phyloP scores from a whole-genome alignment of 164 flowering plant genomes.

The Nymphaea thermarum region DNA sequence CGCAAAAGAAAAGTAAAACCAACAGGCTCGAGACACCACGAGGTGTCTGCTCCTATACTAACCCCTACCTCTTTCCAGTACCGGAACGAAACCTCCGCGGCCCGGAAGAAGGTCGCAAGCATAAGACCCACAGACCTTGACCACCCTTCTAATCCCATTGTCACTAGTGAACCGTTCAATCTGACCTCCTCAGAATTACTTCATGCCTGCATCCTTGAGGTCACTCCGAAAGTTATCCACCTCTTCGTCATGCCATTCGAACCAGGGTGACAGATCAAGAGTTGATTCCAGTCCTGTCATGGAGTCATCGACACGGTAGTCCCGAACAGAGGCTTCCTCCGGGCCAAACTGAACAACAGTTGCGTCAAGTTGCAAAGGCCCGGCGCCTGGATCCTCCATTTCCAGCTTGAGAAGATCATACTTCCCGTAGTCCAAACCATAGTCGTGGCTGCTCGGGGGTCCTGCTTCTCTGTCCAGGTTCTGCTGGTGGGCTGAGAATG shows the following conservation, averaged over 20 bases:
- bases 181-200: no score
- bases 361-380: background rate
- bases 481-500: conserved; percentile 22
- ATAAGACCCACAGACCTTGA: no score
- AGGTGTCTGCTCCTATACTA: no score
- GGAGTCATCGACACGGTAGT: background rate
- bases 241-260: background rate
- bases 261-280: background rate
- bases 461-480: conserved; percentile 21
- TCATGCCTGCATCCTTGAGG: background rate
- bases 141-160: no score
- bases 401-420: background rate
- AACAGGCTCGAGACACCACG: no score
- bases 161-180: no score
- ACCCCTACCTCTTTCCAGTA: no score
- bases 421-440: background rate
- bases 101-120: no score
- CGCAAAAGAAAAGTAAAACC: no score
- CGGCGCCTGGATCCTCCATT: background rate
- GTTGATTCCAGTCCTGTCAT: background rate
- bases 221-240: background rate
- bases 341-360: background rate
- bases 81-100: no score
- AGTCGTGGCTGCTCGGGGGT: conserved; percentile 22
- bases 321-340: background rate